Evolutionary conservation across 495 filamentous ascomycete species (phyloP).

Genomic region (Penicillium lividum): DNA sequence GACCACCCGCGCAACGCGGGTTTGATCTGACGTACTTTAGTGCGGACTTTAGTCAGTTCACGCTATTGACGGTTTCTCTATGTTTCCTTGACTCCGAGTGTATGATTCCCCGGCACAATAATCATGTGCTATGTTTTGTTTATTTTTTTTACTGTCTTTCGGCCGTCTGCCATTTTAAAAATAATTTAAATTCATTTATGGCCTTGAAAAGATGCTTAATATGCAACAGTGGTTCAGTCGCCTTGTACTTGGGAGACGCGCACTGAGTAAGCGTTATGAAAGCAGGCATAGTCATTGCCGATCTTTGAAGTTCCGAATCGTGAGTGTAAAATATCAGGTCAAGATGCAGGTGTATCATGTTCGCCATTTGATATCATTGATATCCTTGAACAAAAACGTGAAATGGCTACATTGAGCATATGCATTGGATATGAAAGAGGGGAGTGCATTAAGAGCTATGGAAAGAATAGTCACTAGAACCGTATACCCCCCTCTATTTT

Average conservation of each 20-base stretch:
- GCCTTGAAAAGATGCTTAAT: not conserved
- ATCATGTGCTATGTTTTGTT: conserved; percentile 27
- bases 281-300: no score
- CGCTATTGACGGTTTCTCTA: conserved; percentile 3
- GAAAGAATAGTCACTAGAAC: not conserved
- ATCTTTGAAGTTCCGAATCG: no score
- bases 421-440: not conserved
- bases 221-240: no score
- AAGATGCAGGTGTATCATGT: no score
- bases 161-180: not conserved
- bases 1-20: conserved; percentile 54
- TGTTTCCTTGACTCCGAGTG: conserved; percentile 8
- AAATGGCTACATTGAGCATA: no score
- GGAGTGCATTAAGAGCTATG: not conserved
- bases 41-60: not conserved
- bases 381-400: not conserved
- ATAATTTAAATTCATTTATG: not conserved
- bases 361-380: not conserved
- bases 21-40: not conserved
- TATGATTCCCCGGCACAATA: conserved; percentile 34
- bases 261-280: no score
- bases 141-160: conserved; percentile 3
- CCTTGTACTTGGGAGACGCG: no score
- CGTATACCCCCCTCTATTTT: not conserved
- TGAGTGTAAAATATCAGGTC: no score